Base-by-base conservation (phyloP, 2,329 filamentous ascomycete species). In the Colletotrichum sp. region DNA sequence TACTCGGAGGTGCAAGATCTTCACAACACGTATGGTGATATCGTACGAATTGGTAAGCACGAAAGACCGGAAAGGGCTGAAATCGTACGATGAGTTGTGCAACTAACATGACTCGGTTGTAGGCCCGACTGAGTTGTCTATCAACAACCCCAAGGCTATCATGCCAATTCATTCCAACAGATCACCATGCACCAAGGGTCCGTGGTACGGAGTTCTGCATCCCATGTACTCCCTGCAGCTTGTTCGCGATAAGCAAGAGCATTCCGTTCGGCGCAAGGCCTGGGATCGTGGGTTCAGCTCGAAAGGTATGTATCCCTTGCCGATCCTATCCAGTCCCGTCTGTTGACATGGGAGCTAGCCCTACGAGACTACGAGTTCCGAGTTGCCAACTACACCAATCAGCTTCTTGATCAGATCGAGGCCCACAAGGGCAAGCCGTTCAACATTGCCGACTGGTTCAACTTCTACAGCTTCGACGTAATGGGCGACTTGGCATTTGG, bases 401-500 rank as follows among this genome's bases (percentile, higher is more conserved):
- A 80, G 66, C 75, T 83, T 26, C 57, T 82, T 2, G 66, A 76
- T 8, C 74, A 80, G 21, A 78, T 84, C 16, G 66, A 80, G 13
- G 67, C 75, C 9, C 44, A 80, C 6, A 66, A 79, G 12, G 80
- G 80, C 2, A 67, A 69, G 8, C 71, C 79, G 0, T 70, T 85
- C 7, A 78, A 87, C 52, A 79, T 80, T 6, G 79, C 83, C 1
- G 75, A 79, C 6, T 84, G 82, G 81, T 83, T 84, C 73, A 83
- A 82, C 69, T 84, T 84, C 60, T 84, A 83, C 67, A 81, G 81
- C 77, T 86, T 86, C 52, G 85, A 86, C 24, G 81, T 86, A 7
- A 86, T 87, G 86, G 85, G 84, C 3, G 84, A 87, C 64, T 78
- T 87, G 49, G 85, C 83, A 6, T 87, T 87, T 60, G 84, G 83